phyloP scores from a whole-genome alignment of 257 asterid genomes.

The Galeopsis tetrahit region DNA sequence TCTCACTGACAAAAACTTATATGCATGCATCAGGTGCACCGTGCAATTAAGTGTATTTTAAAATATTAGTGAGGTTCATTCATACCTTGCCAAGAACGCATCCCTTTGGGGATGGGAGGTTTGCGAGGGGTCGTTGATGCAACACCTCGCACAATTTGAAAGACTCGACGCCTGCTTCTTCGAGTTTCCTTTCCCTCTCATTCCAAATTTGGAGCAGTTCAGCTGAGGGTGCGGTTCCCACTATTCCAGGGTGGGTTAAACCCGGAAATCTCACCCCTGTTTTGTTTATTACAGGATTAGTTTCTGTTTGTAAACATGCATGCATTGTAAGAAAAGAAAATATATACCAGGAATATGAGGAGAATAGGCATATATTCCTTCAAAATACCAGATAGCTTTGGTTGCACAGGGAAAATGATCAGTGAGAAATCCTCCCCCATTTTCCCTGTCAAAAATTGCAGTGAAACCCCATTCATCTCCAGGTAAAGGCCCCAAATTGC shows the following conservation, averaged over 20 bases:
- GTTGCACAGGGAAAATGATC: conserved; percentile 90
- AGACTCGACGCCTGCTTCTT: conserved; percentile 68
- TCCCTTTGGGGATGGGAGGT: conserved; percentile 80
- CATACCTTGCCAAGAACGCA: conserved; percentile 95
- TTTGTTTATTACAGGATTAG: conserved; percentile 19
- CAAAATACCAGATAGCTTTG: conserved; percentile 94
- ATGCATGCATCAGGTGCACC: too few relatives aligned
- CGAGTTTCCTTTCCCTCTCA: conserved; percentile 72
- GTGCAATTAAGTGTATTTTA: too few relatives aligned
- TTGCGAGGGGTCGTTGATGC: conserved; percentile 86
- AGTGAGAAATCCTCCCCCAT: conserved; percentile 94
- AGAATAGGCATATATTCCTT: conserved; percentile 94
- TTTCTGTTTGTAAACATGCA: background rate
- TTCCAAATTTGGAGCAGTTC: conserved; percentile 87
- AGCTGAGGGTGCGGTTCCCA: conserved; percentile 94
- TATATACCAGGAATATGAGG: conserved; percentile 89
- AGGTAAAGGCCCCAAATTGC: conserved; percentile 92
- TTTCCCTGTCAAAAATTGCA: conserved; percentile 90
- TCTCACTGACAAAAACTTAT: too few relatives aligned
- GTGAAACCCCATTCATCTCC: conserved; percentile 99
- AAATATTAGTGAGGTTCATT: too few relatives aligned
- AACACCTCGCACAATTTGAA: conserved; percentile 80
- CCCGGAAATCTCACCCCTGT: conserved; percentile 95
- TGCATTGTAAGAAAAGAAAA: background rate
- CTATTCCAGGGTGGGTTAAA: conserved; percentile 85